Evolutionary conservation across 2,329 filamentous ascomycete genomes (phyloP).

Genomic region (Gnomoniopsis sp.): DNA sequence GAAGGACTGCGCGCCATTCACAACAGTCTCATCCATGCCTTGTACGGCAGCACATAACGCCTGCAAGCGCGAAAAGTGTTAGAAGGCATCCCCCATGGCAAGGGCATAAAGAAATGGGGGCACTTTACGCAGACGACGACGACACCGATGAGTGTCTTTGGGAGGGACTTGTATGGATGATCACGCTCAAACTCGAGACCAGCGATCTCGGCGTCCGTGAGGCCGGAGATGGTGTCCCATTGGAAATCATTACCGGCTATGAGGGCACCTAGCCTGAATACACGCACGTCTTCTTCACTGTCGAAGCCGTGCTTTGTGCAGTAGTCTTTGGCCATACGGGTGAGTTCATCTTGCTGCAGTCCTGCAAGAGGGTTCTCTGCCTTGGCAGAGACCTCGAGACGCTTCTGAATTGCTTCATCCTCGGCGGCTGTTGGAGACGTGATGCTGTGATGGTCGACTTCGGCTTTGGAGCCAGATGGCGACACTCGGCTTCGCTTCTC

Average conservation of each 20-base stretch:
- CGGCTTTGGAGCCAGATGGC: slow-evolving; percentile 24
- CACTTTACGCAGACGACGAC: slow-evolving; percentile 46
- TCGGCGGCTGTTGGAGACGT: background rate
- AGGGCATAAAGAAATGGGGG: too few relatives aligned
- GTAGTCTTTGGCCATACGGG: slow-evolving; percentile 55
- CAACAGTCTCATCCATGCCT: slow-evolving; percentile 69
- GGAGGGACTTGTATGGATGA: slow-evolving; percentile 65
- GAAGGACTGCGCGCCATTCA: slow-evolving; percentile 66
- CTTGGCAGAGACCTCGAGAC: slow-evolving; percentile 33
- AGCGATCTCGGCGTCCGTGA: slow-evolving; percentile 56
- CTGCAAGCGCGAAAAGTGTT: slow-evolving; percentile 42
- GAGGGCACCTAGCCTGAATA: slow-evolving; percentile 57
- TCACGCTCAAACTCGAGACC: slow-evolving; percentile 58
- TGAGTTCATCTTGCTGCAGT: slow-evolving; percentile 43
- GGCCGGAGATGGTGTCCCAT: slow-evolving; percentile 46
- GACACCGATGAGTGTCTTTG: slow-evolving; percentile 61
- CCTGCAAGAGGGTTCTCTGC: slow-evolving; percentile 40
- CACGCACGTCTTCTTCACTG: slow-evolving; percentile 52
- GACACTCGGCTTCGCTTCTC: slow-evolving; percentile 22
- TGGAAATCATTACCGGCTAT: slow-evolving; percentile 51
- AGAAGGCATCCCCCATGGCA: too few relatives aligned
- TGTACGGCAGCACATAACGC: slow-evolving; percentile 65
- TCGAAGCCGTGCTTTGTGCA: slow-evolving; percentile 52
- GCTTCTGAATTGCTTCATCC: slow-evolving; percentile 26
- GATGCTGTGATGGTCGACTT: slow-evolving; percentile 23